Conservation (phyloP, 2,329 filamentous ascomycete genomes). For the Fusarium illudens region DNA sequence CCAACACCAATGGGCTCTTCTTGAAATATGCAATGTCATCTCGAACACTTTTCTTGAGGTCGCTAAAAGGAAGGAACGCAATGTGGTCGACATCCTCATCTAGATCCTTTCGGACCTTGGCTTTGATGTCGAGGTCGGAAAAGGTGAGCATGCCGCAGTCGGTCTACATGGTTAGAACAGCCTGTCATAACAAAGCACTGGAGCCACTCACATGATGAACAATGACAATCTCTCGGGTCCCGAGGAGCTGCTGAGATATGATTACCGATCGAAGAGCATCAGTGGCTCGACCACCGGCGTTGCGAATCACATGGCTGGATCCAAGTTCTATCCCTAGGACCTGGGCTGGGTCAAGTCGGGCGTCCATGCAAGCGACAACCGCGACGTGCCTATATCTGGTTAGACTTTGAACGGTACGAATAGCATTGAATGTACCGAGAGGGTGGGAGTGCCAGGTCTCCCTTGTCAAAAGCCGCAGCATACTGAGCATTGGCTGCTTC, state of each 20-base stretch:
- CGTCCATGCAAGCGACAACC: slow-evolving; percentile 81
- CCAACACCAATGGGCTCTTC: slow-evolving; percentile 65
- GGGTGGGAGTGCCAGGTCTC: slow-evolving; percentile 34
- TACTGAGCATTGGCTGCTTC: slow-evolving; percentile 37
- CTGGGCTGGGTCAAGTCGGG: slow-evolving; percentile 67
- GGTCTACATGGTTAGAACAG: slow-evolving; percentile 38
- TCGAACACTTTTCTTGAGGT: slow-evolving; percentile 69
- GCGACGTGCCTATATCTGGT: slow-evolving; percentile 43
- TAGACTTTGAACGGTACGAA: neutral
- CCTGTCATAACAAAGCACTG: fast-evolving
- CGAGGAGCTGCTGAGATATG: slow-evolving; percentile 81
- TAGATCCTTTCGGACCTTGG: slow-evolving; percentile 66
- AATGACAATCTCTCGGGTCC: slow-evolving; percentile 76
- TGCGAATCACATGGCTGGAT: slow-evolving; percentile 83
- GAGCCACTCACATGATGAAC: slow-evolving; percentile 66
- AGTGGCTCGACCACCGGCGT: slow-evolving; percentile 71
- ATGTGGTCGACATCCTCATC: slow-evolving; percentile 58
- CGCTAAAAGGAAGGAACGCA: slow-evolving; percentile 73
- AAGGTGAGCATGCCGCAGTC: slow-evolving; percentile 71
- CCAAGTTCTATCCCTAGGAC: slow-evolving; percentile 52
- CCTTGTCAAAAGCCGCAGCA: slow-evolving; percentile 35
- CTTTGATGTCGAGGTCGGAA: slow-evolving; percentile 63
- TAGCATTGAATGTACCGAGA: slow-evolving; percentile 22
- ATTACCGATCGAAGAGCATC: slow-evolving; percentile 79
- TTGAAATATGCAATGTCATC: slow-evolving; percentile 73